Evolutionary conservation across 2,329 filamentous ascomycete species (phyloP).

Genomic region (Ilyonectria robusta): DNA sequence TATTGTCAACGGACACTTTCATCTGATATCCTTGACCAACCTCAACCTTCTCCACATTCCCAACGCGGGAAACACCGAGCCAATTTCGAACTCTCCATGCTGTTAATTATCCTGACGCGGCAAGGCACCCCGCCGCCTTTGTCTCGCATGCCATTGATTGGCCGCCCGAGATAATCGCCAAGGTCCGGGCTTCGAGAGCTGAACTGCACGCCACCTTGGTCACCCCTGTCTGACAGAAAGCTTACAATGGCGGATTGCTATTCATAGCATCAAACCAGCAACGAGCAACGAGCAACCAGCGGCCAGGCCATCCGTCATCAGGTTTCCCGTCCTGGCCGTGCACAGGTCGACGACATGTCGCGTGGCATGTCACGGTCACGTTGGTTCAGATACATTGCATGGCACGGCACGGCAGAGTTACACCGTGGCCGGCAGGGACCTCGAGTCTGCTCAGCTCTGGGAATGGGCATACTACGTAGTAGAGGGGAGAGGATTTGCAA

Average conservation of each 20-base stretch:
- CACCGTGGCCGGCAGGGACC: not conserved
- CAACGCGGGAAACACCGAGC: not conserved
- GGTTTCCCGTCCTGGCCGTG: not conserved
- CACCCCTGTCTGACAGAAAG: constrained; percentile 32
- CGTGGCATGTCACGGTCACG: constrained; percentile 2
- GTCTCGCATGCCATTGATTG: not conserved
- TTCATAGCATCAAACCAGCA: constrained; percentile 19
- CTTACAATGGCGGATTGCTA: constrained; percentile 25
- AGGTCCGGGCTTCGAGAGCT: constrained; percentile 16
- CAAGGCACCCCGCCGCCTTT: not conserved
- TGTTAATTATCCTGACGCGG: not conserved
- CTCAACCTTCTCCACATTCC: not conserved
- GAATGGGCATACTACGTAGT: not conserved
- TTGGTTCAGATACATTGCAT: constrained; percentile 9
- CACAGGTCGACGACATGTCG: not conserved
- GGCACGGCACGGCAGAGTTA: not conserved
- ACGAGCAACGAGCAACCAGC: not conserved
- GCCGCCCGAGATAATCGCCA: not conserved
- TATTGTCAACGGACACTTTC: not conserved
- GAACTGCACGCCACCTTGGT: constrained; percentile 11
- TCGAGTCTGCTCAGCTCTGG: not conserved
- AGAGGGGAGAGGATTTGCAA: not conserved
- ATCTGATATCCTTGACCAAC: not conserved
- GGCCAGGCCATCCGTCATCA: not conserved
- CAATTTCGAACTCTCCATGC: not conserved